A percentile compares a stretch with the other conserved stretches of the same genome.
These are phyloP conservation scores for Fraxinus paxiana DNA, from an alignment of 305 asterid genomes.

Conservation along the genomic window DNA sequence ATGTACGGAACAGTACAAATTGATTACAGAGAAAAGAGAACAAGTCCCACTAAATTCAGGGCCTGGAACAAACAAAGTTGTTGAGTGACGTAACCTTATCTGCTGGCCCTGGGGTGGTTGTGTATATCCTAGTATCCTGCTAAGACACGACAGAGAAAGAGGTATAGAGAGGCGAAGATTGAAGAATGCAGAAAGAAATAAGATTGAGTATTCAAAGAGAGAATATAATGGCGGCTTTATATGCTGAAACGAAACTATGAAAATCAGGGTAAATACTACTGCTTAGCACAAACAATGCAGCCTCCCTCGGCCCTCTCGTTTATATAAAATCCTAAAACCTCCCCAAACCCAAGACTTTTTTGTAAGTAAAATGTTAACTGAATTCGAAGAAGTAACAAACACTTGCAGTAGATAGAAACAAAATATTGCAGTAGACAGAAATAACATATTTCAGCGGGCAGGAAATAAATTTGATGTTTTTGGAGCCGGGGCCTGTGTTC, in stretches of 20 bases:
- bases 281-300: constrained; percentile 10
- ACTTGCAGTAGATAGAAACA: too few species aligned
- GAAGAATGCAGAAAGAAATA: neutral
- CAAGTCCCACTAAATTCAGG: neutral
- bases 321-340: constrained; percentile 6
- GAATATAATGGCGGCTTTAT: constrained; percentile 49
- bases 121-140: neutral
- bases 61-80: neutral
- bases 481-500: too few species aligned
- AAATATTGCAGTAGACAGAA: too few species aligned
- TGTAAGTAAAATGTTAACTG: too few species aligned
- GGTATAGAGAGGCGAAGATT: neutral
- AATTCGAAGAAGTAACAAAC: too few species aligned
- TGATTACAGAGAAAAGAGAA: neutral
- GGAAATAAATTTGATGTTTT: too few species aligned
- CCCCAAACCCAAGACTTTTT: constrained; percentile 13
- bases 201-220: constrained; percentile 1
- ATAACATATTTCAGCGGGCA: too few species aligned
- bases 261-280: constrained; percentile 27
- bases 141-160: constrained; percentile 1
- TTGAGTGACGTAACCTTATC: constrained; percentile 1
- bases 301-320: neutral
- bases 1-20: neutral
- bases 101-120: neutral
- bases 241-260: constrained; percentile 20